Base-by-base conservation (phyloP, 768 basidiomycete genomes). In the Amanita subjunquillea region DNA sequence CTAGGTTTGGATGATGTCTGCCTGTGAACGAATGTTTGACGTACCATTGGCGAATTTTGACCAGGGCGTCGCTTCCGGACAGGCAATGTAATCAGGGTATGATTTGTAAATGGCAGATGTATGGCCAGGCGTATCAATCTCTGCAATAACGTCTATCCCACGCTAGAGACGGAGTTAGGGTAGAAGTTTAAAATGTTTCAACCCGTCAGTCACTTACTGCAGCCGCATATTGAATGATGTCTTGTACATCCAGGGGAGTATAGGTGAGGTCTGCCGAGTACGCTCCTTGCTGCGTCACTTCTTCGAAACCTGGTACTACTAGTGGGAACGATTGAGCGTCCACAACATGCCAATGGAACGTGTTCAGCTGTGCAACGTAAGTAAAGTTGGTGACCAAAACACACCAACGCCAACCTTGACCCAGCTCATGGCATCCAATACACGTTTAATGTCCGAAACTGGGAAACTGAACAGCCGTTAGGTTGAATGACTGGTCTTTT, bases 71-170 rank as follows among this genome's bases (percentile, higher is more conserved):
- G 72, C 75, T 10, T 77, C 66, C 34, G 72, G 67, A 61, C 91
- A 91, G 2, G 89, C 89, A 38, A 94, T 67, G 51, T 80, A 78
- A 27, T 91, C 84, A 0, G 91, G 90, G 60, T 85, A 75, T 0
- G 85, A 69, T n/a, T 72, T 59, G 1, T 71, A 73, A 38, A 93
- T 83, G 43, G 74, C 68, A 1, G 85, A 71, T 2, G 89, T 90
- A 62, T 93, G 91, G 0, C 91, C 91, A 0, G 91, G 91, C 3
- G 81, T 87, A 65, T 92, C 91, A 44, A 92, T 76, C 68, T 92
- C 82, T 69, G 60, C 76, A 47, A 89, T 62, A 6, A 91, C 77
- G 47, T 90, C 86, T 44, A 91, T 85, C 5, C 88, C 89, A 12
- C 78, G 78, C 84, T 82, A 52, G 22, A 12, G 25, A 38, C 15